These are phyloP conservation scores for Solanum microdontum DNA, from an alignment of 257 asterid genomes.

Conservation along the genomic window DNA sequence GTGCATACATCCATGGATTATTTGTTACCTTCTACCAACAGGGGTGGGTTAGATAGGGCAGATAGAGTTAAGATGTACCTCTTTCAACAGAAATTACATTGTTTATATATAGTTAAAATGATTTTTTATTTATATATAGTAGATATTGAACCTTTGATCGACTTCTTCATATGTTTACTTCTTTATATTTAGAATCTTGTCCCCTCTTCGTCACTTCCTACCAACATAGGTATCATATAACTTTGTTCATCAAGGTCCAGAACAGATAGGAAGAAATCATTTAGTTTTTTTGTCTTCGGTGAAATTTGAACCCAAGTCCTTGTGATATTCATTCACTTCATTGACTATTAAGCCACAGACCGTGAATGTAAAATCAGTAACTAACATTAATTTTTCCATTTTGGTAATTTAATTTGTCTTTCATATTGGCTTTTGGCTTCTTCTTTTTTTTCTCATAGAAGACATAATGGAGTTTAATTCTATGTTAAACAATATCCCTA, in stretches of 20 bases:
- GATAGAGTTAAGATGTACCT: background rate
- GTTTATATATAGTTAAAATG: background rate
- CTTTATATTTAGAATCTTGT: no score
- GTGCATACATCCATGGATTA: background rate
- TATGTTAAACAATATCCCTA: background rate
- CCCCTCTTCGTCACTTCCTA: background rate
- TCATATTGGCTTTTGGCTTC: background rate
- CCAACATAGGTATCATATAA: background rate
- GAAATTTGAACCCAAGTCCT: background rate
- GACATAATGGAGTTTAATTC: background rate
- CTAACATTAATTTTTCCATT: background rate
- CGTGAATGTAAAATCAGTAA: background rate
- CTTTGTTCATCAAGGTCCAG: background rate
- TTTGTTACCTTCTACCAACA: no score
- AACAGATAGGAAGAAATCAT: background rate
- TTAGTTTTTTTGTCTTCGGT: no score
- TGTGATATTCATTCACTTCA: background rate
- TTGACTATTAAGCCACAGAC: background rate
- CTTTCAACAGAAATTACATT: background rate
- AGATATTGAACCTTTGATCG: background rate
- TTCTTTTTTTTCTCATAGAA: background rate
- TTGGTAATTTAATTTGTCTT: background rate
- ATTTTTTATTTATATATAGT: no score
- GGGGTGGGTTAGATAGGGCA: background rate
- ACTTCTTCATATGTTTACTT: no score